Conservation (phyloP, 306 rosid genomes). For the Inga laurina region DNA sequence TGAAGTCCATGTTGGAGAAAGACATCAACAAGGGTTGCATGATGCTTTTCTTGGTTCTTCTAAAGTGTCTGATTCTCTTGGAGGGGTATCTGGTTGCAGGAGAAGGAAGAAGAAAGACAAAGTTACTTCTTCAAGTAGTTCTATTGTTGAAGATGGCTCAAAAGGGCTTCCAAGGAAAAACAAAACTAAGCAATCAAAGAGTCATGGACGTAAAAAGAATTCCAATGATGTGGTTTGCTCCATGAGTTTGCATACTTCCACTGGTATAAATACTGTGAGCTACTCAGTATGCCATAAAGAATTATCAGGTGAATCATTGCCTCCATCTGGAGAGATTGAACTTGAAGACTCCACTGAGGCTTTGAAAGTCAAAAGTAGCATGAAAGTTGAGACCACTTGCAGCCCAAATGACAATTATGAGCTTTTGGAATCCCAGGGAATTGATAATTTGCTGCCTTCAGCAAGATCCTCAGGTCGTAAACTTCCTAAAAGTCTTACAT, state of each 20-base stretch:
- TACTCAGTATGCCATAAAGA: conserved; percentile 48
- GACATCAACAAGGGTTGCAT: conserved; percentile 52
- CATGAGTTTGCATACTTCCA: conserved; percentile 42
- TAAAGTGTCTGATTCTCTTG: conserved; percentile 51
- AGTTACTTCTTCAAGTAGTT: conserved; percentile 33
- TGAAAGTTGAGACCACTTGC: conserved; percentile 42
- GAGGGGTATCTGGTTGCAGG: conserved; percentile 40
- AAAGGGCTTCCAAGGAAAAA: conserved; percentile 37
- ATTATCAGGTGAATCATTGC: conserved; percentile 41
- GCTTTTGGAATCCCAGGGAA: conserved; percentile 44
- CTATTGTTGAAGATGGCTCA: conserved; percentile 44
- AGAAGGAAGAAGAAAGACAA: conserved; percentile 65
- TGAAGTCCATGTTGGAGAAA: conserved; percentile 60
- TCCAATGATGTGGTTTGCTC: conserved; percentile 33
- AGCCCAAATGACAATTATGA: conserved; percentile 38
- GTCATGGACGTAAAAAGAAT: conserved; percentile 47
- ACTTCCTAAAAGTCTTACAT: conserved; percentile 50
- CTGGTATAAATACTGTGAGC: conserved; percentile 48
- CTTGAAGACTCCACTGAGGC: conserved; percentile 38
- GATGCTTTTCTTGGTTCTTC: conserved; percentile 48
- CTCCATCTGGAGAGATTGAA: conserved; percentile 46
- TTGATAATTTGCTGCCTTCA: conserved; percentile 40
- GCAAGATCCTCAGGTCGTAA: conserved; percentile 57
- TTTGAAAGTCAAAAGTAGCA: conserved; percentile 36
- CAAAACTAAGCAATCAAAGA: conserved; percentile 59